Conservation (phyloP, 176 grass and related monocot species). For the barley (Hordeum vulgare) region DNA sequence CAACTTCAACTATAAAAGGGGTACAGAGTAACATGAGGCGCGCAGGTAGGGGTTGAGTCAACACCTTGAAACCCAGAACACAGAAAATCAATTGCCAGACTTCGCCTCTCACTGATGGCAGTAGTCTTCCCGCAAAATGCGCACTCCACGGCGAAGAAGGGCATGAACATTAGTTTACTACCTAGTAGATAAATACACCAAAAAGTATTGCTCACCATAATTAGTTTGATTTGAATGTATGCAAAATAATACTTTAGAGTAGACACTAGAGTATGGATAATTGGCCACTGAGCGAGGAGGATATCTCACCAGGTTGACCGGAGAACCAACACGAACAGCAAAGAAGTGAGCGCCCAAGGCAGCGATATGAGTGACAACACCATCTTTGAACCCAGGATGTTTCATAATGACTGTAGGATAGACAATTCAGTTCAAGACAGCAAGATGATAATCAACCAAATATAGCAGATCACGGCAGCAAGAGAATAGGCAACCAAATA, state of each 20-base stretch:
- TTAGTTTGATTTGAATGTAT: not conserved
- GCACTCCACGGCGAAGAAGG: too few relatives aligned
- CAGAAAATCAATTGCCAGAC: too few relatives aligned
- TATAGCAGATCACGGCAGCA: not conserved
- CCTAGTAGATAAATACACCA: not conserved
- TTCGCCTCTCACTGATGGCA: too few relatives aligned
- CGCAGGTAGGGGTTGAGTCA: too few relatives aligned
- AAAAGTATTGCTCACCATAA: not conserved
- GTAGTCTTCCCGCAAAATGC: too few relatives aligned
- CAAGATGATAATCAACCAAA: too few relatives aligned
- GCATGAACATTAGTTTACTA: too few relatives aligned
- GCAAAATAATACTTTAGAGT: slow-evolving; percentile 9
- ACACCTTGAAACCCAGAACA: too few relatives aligned
- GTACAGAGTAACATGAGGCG: too few relatives aligned
- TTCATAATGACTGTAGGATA: slow-evolving; percentile 66
- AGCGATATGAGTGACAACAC: slow-evolving; percentile 75
- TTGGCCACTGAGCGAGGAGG: not conserved
- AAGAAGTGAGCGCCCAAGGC: slow-evolving; percentile 83
- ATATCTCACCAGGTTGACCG: slow-evolving; percentile 75
- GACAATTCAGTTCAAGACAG: too few relatives aligned
- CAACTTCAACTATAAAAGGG: too few relatives aligned
- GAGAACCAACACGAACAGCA: slow-evolving; percentile 91
- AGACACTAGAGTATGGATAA: not conserved
- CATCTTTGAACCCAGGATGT: slow-evolving; percentile 85
- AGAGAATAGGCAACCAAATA: not conserved